Evolutionary conservation across 2,329 filamentous ascomycete species (phyloP).

Genomic region (Plectosphaerella sp.): DNA sequence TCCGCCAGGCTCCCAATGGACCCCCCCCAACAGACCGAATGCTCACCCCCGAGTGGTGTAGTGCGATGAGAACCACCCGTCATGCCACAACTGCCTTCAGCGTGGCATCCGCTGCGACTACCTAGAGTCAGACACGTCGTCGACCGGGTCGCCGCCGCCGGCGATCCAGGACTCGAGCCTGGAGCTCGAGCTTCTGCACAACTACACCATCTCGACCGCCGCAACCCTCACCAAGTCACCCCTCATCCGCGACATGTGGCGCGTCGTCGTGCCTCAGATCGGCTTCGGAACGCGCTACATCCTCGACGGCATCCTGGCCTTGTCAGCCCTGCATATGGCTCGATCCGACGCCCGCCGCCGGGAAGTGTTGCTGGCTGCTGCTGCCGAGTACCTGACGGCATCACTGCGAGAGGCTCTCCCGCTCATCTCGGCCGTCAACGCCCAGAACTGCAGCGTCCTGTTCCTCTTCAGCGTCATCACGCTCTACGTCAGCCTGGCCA

Average conservation of each 20-base stretch:
- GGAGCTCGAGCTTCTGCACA: conserved; percentile 35
- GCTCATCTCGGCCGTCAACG: background rate
- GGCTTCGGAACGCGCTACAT: conserved; percentile 29
- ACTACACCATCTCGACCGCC: conserved; percentile 31
- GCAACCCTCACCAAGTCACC: conserved; percentile 27
- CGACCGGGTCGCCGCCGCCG: background rate
- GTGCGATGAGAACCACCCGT: conserved; percentile 15
- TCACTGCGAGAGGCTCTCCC: background rate
- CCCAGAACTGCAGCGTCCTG: background rate
- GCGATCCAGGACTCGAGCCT: conserved; percentile 2
- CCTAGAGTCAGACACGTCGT: background rate
- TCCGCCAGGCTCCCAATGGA: background rate
- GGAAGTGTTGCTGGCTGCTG: background rate
- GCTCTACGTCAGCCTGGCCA: conserved; percentile 9
- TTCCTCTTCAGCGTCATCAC: conserved; percentile 13
- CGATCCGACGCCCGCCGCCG: conserved; percentile 8
- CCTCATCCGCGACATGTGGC: conserved; percentile 26
- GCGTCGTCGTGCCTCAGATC: conserved; percentile 29
- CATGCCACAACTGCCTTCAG: conserved; percentile 15
- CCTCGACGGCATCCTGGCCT: conserved; percentile 29
- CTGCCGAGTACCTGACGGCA: background rate
- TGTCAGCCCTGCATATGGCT: conserved; percentile 32
- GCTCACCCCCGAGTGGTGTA: background rate
- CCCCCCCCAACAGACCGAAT: background rate
- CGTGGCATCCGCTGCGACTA: conserved; percentile 13